Base-by-base conservation (phyloP, 2,329 filamentous ascomycete genomes). In the Ploettnerulaceae sp. region DNA sequence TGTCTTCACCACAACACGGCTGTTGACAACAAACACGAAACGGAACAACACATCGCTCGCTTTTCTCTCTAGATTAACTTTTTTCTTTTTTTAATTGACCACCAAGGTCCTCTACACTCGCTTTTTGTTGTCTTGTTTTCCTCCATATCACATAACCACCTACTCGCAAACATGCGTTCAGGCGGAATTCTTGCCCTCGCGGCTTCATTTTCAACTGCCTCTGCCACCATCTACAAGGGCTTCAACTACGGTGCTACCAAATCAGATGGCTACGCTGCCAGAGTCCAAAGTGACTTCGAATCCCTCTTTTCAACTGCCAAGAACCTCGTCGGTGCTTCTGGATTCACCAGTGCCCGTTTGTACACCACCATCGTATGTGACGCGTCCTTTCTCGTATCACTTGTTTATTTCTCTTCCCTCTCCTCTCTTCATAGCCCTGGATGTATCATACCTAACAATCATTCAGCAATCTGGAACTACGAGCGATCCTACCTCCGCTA, bases 311-410 rank as follows among this genome's bases (percentile, higher is more conserved):
- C 72, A 44, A 70, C 74, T 3, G 83, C 85, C 21, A 74, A 80
- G 56, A 70, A 69, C 40, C 78, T 90, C 12, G 70, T 73, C 17
- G 82, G 82, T 34, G 81, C 82, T 44, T 68, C 72, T 17, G 79
- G 79, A 42, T 88, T 85, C 71, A 84, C 70, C 58, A 82, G 77
- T 50, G 84, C 81, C 33, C 80, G 85, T 50, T 72, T 89, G n/a
- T 89, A 84, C 68, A 88, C 84, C 56, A 87, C 54, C 47, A 55
- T 62, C 33, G 72, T 75, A 69, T 58, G 71, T 66, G n/a, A n/a
- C n/a, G n/a, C n/a, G n/a, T 29, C 9, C 11, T 9, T 11, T 22
- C 24, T 1, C 20, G 6, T 17, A 18, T 24, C 6, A 17, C 14
- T 26, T 3, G 22, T 15, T 15, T 6, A 17, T 18, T 5, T 9